Evolutionary conservation across 177 flowering plant species (phyloP).

Genomic region (Vitis hybrid): DNA sequence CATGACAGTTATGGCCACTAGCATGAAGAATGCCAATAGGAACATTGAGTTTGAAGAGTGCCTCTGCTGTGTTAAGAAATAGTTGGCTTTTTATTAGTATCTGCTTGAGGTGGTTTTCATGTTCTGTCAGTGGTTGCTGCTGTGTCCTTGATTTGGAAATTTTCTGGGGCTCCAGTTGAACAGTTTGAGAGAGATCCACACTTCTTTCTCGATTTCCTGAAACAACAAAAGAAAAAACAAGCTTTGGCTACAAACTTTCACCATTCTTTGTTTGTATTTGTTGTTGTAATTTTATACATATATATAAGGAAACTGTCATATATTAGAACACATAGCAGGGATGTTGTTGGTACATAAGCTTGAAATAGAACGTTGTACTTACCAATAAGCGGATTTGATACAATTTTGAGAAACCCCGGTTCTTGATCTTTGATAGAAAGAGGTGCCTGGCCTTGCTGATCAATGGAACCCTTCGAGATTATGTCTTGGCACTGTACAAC

Average conservation of each 20-base stretch:
- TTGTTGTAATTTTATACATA: background rate
- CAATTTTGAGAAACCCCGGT: constrained; percentile 1
- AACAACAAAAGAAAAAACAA: constrained; percentile 6
- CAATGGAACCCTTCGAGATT: background rate
- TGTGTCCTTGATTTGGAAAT: constrained; percentile 16
- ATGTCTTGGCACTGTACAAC: constrained; percentile 18
- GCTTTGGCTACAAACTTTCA: background rate
- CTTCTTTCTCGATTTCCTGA: constrained; percentile 29
- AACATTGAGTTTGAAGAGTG: constrained; percentile 74
- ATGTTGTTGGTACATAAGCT: background rate
- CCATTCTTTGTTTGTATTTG: too few species aligned
- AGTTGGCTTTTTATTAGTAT: constrained; percentile 49
- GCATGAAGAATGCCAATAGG: constrained; percentile 51
- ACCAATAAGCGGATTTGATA: constrained; percentile 8
- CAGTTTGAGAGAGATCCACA: constrained; percentile 12
- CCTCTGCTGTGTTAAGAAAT: constrained; percentile 84
- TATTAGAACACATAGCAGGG: background rate
- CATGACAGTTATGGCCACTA: constrained; percentile 22
- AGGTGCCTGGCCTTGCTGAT: constrained; percentile 10
- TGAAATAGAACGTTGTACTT: constrained; percentile 2
- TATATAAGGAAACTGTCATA: background rate
- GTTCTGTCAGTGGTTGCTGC: constrained; percentile 46
- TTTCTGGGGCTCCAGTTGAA: constrained; percentile 21
- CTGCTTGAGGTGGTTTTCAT: constrained; percentile 64
- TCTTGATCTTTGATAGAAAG: constrained; percentile 11